Percentiles rank a stretch among this genome's conserved stretches.
phyloP scores from a whole-genome alignment of 208 protist genomes.

The Trypanosoma avium region DNA sequence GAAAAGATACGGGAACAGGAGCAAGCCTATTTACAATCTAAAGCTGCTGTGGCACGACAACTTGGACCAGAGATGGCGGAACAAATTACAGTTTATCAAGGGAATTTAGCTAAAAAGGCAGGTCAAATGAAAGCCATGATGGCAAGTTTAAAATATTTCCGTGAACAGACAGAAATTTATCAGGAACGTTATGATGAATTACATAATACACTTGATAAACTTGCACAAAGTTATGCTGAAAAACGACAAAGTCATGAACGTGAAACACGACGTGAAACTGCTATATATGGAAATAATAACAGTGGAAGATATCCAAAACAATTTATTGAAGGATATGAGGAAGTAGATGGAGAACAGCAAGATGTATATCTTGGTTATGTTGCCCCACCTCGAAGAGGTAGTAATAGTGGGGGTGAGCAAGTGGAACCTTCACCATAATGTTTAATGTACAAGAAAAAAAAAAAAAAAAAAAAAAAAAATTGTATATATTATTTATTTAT shows the following conservation, averaged over 20 bases:
- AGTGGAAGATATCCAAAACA: no score
- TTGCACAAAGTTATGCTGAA: slow-evolving; percentile 48
- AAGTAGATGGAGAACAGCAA: neutral
- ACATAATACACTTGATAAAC: slow-evolving; percentile 44
- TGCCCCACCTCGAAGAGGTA: slow-evolving; percentile 29
- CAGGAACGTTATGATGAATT: slow-evolving; percentile 70
- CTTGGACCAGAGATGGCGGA: slow-evolving; percentile 96
- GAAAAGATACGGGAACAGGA: slow-evolving; percentile 89
- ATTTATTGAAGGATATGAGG: slow-evolving; percentile 19
- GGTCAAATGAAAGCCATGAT: slow-evolving; percentile 92
- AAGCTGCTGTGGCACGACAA: slow-evolving; percentile 92
- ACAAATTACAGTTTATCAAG: slow-evolving; percentile 94
- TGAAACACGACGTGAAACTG: slow-evolving; percentile 2
- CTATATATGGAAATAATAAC: neutral
- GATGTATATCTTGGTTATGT: slow-evolving; percentile 48
- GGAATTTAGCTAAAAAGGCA: slow-evolving; percentile 91
- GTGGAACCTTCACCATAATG: neutral
- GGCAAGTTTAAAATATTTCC: slow-evolving; percentile 70
- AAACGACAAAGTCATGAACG: neutral
- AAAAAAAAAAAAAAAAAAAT: slow-evolving; percentile 14
- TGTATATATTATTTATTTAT: slow-evolving; percentile 16
- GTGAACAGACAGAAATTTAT: slow-evolving; percentile 83
- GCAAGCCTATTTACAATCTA: slow-evolving; percentile 93
- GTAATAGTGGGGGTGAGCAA: neutral
- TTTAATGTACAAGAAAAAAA: neutral